Evolutionary conservation across 2,329 filamentous ascomycete genomes (phyloP).

Genomic region (Xylariales sp.): DNA sequence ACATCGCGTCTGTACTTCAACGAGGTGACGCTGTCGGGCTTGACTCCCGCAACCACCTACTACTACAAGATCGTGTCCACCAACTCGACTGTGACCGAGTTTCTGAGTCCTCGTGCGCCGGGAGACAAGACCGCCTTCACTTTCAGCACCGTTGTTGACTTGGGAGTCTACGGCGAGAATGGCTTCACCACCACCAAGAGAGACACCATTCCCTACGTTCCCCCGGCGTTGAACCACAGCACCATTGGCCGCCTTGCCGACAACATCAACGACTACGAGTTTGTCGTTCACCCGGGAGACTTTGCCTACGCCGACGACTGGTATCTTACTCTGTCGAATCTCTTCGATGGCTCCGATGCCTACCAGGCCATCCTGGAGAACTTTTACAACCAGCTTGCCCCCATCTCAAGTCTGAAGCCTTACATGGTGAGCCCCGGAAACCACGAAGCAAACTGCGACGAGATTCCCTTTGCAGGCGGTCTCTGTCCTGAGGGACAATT

Average conservation of each 20-base stretch:
- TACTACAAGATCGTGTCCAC: conserved; percentile 56
- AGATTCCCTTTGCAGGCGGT: conserved; percentile 29
- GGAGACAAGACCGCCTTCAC: conserved; percentile 52
- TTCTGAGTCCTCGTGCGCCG: conserved; percentile 46
- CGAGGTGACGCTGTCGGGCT: conserved; percentile 37
- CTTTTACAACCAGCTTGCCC: conserved; percentile 52
- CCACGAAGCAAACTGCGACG: conserved; percentile 52
- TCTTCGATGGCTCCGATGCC: conserved; percentile 43
- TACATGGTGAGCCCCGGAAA: conserved; percentile 57
- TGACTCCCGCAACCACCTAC: conserved; percentile 51
- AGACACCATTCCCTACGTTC: conserved; percentile 41
- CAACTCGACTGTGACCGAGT: conserved; percentile 49
- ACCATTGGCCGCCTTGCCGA: conserved; percentile 51
- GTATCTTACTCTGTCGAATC: conserved; percentile 40
- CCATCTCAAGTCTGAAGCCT: conserved; percentile 46
- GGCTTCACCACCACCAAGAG: conserved; percentile 48
- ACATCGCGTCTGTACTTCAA: conserved; percentile 52
- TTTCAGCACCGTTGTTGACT: conserved; percentile 47
- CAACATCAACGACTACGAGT: conserved; percentile 50
- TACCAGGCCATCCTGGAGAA: conserved; percentile 53
- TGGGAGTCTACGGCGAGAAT: conserved; percentile 50
- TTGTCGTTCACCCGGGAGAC: conserved; percentile 50
- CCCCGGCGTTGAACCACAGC: conserved; percentile 51
- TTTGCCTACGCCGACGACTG: conserved; percentile 58
- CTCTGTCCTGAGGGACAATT: conserved; percentile 48